Conservation (phyloP, 2,329 filamentous ascomycete species). For the Albophoma yamanashiensis region DNA sequence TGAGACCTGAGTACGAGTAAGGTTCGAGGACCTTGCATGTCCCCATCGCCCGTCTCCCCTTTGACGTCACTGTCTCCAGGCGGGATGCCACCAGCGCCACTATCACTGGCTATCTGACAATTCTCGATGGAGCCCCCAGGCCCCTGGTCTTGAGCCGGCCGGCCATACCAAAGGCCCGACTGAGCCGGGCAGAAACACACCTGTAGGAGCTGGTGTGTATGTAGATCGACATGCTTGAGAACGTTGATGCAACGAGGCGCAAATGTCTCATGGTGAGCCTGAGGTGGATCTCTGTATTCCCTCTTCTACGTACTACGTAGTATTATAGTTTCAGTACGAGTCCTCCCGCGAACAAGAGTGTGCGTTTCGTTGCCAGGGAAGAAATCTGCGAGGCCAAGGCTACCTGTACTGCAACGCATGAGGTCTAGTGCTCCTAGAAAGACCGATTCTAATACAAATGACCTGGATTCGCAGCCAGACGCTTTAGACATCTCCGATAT, state of each 20-base stretch:
- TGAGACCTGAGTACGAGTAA: slow-evolving; percentile 3
- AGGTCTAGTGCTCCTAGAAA: neutral
- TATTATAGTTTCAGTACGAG: neutral
- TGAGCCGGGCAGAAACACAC: neutral
- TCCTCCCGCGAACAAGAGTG: neutral
- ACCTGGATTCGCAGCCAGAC: neutral
- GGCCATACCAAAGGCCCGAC: neutral
- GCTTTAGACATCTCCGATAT: neutral
- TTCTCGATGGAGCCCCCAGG: neutral
- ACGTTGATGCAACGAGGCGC: neutral
- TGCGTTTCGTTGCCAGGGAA: neutral
- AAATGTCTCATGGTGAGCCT: neutral
- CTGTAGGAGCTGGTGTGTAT: neutral
- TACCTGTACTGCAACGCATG: neutral
- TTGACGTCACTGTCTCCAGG: neutral
- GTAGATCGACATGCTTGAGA: neutral
- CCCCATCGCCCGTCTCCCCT: neutral
- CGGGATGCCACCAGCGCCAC: neutral
- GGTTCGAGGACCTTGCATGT: neutral
- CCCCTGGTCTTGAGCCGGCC: neutral
- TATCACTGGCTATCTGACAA: neutral
- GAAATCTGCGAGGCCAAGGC: neutral
- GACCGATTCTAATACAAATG: neutral
- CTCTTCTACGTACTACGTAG: too few species aligned
- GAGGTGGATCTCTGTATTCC: neutral